Conservation (phyloP, 164 flowering plant genomes). For the Cinnamomum chago region DNA sequence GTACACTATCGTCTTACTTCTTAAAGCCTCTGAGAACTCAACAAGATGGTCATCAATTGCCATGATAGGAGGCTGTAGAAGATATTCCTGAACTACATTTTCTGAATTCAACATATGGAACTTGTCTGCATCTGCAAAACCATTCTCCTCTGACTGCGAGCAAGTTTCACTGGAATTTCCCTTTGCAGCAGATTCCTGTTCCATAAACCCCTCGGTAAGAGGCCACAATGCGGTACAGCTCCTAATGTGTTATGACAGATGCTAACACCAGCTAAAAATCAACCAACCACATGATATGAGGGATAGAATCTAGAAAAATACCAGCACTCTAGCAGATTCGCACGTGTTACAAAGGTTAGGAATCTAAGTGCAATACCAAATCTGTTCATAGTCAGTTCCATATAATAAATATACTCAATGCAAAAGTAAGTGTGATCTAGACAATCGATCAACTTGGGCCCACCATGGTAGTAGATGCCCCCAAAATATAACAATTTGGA, state of each 20-base stretch:
- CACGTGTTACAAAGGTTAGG: background rate
- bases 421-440: background rate
- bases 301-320: too few species aligned
- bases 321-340: background rate
- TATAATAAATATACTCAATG: background rate
- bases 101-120: conserved; percentile 45
- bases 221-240: background rate
- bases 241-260: background rate
- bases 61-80: conserved; percentile 47
- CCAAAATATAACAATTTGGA: background rate
- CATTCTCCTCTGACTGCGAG: conserved; percentile 47
- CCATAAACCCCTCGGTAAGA: background rate
- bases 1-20: conserved; percentile 42
- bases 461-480: background rate
- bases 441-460: background rate
- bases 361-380: background rate
- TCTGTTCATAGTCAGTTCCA: background rate
- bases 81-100: conserved; percentile 55
- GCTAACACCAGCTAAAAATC: background rate
- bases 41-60: conserved; percentile 81
- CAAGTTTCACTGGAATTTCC: conserved; percentile 39
- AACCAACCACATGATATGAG: too few species aligned
- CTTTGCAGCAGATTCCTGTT: conserved; percentile 23
- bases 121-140: conserved; percentile 38
- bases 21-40: conserved; percentile 91